Evolutionary conservation across 306 rosid species (phyloP), one percentile per base, ranked within the genome.

Genomic region (Sindora glabra): DNA sequence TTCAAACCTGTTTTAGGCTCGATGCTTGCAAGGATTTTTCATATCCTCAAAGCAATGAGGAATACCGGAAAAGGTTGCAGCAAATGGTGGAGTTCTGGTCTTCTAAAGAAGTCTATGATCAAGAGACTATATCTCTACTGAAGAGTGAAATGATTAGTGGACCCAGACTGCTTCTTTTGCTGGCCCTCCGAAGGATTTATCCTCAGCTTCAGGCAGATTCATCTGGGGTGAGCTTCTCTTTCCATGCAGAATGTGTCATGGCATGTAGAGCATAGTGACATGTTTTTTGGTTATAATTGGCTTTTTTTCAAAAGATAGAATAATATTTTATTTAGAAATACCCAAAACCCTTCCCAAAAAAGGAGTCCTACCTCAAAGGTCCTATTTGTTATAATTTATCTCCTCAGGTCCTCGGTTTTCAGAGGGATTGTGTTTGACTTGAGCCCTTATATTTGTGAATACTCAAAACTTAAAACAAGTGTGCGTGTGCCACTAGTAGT

Each of bases 51-150:
- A 92, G 81, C 67, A 86, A 83, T 34, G 96, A 92, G 59, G 99
- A 92, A 68, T 86, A 79, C 72, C 84, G 79, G 76, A 70, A 81
- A 72, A 81, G 89, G 75, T 71, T 92, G 75, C 89, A 86, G 63
- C 90, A 89, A 56, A 83, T 92, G 79, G 82, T 92, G 47, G 96
- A 92, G 85, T 84, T 92, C 65, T 92, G 99, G 97, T 81, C 86
- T 45, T 86, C 96, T 68, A 86, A 86, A 54, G 87, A 73, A 48
- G 81, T 92, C 42, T 92, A 64, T 33, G 95, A 92, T 74, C 96
- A 71, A 69, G 90, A 84, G 48, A 72, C 90, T 60, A 92, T 92
- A 55, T 74, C 76, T 32, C 64, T 64, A 37, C 71, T 89, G 42
- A 85, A 86, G 81, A 70, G 74, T 64, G 97, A 89, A 73, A 92